Conservation (phyloP, 805 yeast species). For the Wickerhamomyces sydowiorum region DNA sequence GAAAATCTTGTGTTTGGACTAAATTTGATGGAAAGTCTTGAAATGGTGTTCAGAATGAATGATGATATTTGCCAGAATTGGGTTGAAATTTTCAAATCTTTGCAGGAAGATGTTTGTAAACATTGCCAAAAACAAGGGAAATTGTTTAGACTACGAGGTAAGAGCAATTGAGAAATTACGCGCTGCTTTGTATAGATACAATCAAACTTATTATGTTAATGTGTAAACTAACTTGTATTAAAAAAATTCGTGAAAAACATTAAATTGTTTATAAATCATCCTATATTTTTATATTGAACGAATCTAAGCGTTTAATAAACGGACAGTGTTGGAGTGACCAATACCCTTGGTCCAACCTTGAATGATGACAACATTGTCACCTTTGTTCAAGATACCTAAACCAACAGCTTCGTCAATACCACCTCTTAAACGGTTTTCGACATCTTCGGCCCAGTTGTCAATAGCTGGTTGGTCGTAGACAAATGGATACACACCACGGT, state of each 20-base stretch:
- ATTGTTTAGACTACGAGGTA: neutral
- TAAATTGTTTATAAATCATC: neutral
- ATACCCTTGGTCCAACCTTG: conserved; percentile 99
- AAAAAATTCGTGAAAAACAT: neutral
- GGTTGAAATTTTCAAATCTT: conserved; percentile 2
- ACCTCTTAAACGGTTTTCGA: conserved; percentile 88
- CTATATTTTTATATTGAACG: neutral
- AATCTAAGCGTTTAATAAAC: conserved; percentile 71
- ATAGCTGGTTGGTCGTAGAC: conserved; percentile 55
- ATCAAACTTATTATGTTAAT: neutral
- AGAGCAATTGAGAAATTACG: too few relatives aligned
- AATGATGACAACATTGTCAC: conserved; percentile 87
- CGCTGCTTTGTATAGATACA: neutral
- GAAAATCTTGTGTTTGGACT: conserved; percentile 19
- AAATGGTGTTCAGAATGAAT: conserved; percentile 2
- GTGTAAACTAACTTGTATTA: neutral
- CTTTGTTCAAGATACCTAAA: conserved; percentile 78
- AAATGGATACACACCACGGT: conserved; percentile 98
- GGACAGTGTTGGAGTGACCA: conserved; percentile 98
- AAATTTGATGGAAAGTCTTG: conserved; percentile 12
- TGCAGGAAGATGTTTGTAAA: neutral
- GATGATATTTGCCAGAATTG: conserved; percentile 7
- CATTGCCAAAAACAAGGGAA: neutral
- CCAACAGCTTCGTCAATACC: conserved; percentile 87
- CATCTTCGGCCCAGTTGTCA: conserved; percentile 93